Evolutionary conservation across 192 early-diverging fungal genomes (phyloP), one percentile per base, ranked within the genome.

Genomic region (Podila epigama): DNA sequence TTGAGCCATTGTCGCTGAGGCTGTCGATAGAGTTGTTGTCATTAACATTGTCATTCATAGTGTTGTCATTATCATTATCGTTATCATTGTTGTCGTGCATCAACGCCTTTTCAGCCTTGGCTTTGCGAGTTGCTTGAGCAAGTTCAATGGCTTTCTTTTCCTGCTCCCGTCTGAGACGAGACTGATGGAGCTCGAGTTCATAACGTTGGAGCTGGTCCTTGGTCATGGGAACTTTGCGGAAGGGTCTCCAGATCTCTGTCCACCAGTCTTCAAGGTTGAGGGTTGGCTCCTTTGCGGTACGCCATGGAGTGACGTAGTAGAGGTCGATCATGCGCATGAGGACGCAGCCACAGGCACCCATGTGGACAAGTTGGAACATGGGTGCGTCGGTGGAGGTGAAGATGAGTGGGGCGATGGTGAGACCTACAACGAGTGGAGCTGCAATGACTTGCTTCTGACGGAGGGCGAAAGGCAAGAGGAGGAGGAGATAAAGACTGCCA

Each of bases 141-240:
- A n/a, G n/a, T n/a, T n/a, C n/a, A n/a, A n/a, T n/a, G n/a, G n/a
- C n/a, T 53, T 58, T 40, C 8, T 40, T 41, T 32, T 72, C 57
- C 8, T 59, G 51, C 32, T 75, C 64, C 16, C 58, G 58, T 28
- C 58, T 58, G 33, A 75, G 58, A 3, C 59, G 54, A 5, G 53
- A 6, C 36, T 68, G 72, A 13, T 75, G 72, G 15, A 57, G 12
- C 29, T 75, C 72, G 42, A 75, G 64, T 32, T 75, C 72, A 15
- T 27, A 58, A 11, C 65, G 58, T 22, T 75, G 64, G 29, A 75
- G 53, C 37, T 75, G 72, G 11, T 67, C 65, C 37, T 75, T 75
- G 35, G 32, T 67, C 64, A 75, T 56, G 33, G 72, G 72, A 3
- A 75, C 56, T 39, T 75, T 75, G 29, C 72, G 72, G 72, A 75